Evolutionary conservation across 768 basidiomycete genomes (phyloP), one percentile per base, ranked within the genome.

Genomic region (Daedaleopsis sinensis): DNA sequence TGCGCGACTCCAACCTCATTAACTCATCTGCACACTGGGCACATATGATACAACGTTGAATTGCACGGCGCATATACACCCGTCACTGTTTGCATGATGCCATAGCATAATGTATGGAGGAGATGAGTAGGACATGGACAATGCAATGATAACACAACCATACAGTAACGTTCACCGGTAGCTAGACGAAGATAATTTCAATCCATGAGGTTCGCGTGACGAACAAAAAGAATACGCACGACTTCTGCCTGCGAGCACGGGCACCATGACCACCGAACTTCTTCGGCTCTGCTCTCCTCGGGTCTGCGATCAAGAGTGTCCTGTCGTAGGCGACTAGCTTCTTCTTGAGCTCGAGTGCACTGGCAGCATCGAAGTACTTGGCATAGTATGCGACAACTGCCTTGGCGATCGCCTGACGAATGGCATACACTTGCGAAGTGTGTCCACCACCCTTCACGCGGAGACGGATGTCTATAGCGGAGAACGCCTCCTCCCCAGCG

Each of bases 371-470:
- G 75, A 94, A 83, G 83, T 98, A 98, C 80, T 98, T 99, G 79
- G 94, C 92, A 77, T 96, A 95, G 85, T 94, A 98, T 53, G 97
- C 97, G 70, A 99, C 92, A 66, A 98, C 78, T 62, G 96, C 97
- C 82, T 97, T 98, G 68, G 93, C 91, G 71, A 99, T 96, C 42
- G 97, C 97, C 82, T 99, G 97, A 65, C 97, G 93, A 76, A 98
- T 94, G 65, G 97, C 97, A 80, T 98, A 99, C 65, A 99, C 85
- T 78, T 99, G 96, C 57, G 96, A 96, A 62, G 94, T 95, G 83
- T 98, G 97, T 78, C 97, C 97, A 84, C 97, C 97, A 76, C 97
- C 97, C 79, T 95, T 96, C 68, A 97, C 96, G 53, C 96, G 93
- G 57, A 98, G 93, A 68, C 96, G 93, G 78, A 99, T 95, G 80